Base-by-base conservation (phyloP, 352 stramenopile species). In the Detonula confervacea region DNA sequence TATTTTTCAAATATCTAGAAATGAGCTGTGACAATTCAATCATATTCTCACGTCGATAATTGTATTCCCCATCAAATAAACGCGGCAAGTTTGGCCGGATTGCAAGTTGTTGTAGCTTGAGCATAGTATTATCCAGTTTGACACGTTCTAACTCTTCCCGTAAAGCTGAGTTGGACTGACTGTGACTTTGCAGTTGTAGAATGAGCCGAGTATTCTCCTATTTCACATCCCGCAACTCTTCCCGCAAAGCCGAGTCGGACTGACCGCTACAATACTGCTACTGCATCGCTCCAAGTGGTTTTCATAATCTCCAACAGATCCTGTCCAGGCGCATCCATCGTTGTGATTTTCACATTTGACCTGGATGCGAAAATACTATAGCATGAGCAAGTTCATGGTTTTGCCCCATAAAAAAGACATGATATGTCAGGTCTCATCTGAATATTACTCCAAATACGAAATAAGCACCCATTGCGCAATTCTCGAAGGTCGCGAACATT, bases 1-100 rank as follows among this genome's bases (percentile, higher is more conserved):
- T 81, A 49, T 72, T 51, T 35, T 71, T 29, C 11, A 81, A 30
- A n/a, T 76, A 60, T 35, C 46, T 55, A 22, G 63, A 81, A 11
- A 81, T 81, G 2, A 81, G 37, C 0, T 71, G 68, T 9, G 73
- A 64, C 14, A 81, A 33, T 7, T 29, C 7, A 5, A 67, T 64
- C 25, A 76, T 64, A 9, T 64, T 44, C 5, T 71, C 18, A 22
- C 73, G 47, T 24, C 55, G 42, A 44, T 59, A 80, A 14, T 72
- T n/a, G 29, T 80, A 80, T 46, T 61, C 27, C 3, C 64, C 64
- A 1, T 49, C 25, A 24, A 73, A 73, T 0, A 64, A 30, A 20
- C 11, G 16, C 1, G 33, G 47, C 16, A 63, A 25, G 20, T 73
- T 55, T 27, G 30, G 47, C 9, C 14, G 47, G 14, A 11, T 33